A percentile compares a stretch with the other conserved stretches of the same genome.
These are phyloP conservation scores for Annona squamosa DNA, from an alignment of 164 flowering plant species.

Conservation along the genomic window DNA sequence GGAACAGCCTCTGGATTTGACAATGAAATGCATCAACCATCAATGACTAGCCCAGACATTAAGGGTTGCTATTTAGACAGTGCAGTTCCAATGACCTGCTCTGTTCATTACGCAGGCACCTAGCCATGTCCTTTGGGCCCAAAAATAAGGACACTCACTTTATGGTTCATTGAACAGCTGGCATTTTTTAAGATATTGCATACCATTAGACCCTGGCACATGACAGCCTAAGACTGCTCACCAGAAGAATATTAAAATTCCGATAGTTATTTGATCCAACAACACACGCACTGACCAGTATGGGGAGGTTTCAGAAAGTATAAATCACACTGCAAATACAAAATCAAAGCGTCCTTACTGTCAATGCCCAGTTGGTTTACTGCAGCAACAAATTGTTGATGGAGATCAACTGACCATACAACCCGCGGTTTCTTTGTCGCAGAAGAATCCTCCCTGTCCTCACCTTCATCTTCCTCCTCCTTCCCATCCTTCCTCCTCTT, in stretches of 20 bases:
- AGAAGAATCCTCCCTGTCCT: constrained; percentile 60
- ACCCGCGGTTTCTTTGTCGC: constrained; percentile 80
- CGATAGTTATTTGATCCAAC: too few relatives aligned
- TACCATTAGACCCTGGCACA: background rate
- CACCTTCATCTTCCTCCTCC: constrained; percentile 71
- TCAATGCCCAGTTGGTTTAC: constrained; percentile 85
- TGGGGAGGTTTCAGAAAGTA: background rate
- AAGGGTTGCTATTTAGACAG: background rate
- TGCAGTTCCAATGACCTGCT: background rate
- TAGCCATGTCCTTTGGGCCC: background rate
- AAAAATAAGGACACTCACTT: background rate
- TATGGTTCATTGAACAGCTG: background rate
- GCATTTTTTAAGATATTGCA: background rate
- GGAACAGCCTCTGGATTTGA: constrained; percentile 86
- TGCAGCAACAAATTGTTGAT: constrained; percentile 83
- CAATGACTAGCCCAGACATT: background rate
- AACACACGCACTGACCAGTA: background rate
- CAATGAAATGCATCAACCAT: background rate
- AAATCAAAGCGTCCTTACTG: constrained; percentile 41
- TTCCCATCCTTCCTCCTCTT: constrained; percentile 51
- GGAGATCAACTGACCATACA: constrained; percentile 96
- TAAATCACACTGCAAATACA: background rate
- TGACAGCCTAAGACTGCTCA: background rate
- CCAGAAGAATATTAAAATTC: background rate
- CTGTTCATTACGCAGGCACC: background rate